Evolutionary conservation across 2,329 filamentous ascomycete species (phyloP).

Genomic region (Grosmannia clavigera): DNA sequence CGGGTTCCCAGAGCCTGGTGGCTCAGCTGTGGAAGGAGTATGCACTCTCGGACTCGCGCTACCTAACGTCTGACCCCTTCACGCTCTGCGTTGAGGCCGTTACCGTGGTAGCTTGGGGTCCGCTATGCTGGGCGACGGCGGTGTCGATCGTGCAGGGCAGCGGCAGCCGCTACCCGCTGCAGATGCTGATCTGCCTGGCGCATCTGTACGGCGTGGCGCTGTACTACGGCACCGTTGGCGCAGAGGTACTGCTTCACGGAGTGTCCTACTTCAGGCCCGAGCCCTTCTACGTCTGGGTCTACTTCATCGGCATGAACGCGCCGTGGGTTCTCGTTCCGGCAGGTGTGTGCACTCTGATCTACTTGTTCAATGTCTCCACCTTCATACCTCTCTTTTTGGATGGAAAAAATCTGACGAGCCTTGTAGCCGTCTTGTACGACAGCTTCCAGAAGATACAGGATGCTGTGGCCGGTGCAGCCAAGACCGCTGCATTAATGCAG

Average conservation of each 20-base stretch:
- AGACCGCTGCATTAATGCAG: background rate
- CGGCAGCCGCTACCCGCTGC: slow-evolving; percentile 33
- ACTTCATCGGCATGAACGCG: slow-evolving; percentile 48
- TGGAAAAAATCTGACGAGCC: background rate
- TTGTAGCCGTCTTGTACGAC: background rate
- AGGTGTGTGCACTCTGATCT: slow-evolving; percentile 26
- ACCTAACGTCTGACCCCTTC: slow-evolving; percentile 69
- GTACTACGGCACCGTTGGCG: slow-evolving; percentile 47
- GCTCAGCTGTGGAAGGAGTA: slow-evolving; percentile 94
- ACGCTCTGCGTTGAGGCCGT: slow-evolving; percentile 81
- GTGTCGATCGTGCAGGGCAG: slow-evolving; percentile 26
- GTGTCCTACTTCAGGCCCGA: slow-evolving; percentile 45
- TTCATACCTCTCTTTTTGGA: background rate
- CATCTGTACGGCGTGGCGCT: slow-evolving; percentile 50
- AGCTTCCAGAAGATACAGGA: slow-evolving; percentile 1
- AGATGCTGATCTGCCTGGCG: slow-evolving; percentile 37
- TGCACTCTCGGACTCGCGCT: slow-evolving; percentile 73
- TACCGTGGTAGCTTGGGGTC: slow-evolving; percentile 55
- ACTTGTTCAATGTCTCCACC: background rate
- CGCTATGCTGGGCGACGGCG: slow-evolving; percentile 39
- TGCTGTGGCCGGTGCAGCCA: background rate
- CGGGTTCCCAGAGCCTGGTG: slow-evolving; percentile 57
- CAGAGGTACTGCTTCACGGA: slow-evolving; percentile 32
- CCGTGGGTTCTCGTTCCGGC: slow-evolving; percentile 47
- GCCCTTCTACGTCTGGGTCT: slow-evolving; percentile 49